Conservation (phyloP, 352 stramenopile genomes). For the Blastocystis hominis region DNA sequence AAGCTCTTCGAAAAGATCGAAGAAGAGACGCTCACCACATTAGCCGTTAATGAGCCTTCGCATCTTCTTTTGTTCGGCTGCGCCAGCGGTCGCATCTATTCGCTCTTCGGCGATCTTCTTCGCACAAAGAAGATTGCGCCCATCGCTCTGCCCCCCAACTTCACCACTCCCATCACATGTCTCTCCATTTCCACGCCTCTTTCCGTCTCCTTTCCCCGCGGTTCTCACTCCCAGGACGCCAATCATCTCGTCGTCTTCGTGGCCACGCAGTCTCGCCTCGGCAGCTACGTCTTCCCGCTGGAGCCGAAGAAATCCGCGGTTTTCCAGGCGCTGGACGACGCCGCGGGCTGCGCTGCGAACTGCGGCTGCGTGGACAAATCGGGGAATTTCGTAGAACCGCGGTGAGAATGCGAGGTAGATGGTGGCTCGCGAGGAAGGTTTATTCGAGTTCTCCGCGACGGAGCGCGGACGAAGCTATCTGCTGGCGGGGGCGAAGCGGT, state of each 20-base stretch:
- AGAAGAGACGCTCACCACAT: constrained; percentile 15
- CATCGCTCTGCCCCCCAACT: not conserved
- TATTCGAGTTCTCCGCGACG: not conserved
- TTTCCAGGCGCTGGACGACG: not conserved
- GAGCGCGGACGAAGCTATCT: not conserved
- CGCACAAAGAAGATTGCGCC: constrained; percentile 18
- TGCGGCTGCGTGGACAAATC: not conserved
- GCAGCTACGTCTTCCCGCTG: not conserved
- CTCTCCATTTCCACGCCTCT: not conserved
- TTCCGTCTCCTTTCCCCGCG: not conserved
- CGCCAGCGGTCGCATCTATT: not conserved
- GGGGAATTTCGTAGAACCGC: not conserved
- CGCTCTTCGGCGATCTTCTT: not conserved
- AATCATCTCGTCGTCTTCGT: not conserved
- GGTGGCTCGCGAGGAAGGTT: not conserved
- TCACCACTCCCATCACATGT: not conserved
- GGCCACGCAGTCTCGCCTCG: not conserved
- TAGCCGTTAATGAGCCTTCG: not conserved
- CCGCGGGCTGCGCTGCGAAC: not conserved
- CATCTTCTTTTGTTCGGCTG: constrained; percentile 10
- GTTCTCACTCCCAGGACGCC: not conserved
- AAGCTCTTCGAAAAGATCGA: constrained; percentile 52
- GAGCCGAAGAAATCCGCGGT: not conserved
- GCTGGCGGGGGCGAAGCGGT: not conserved
- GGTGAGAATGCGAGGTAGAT: not conserved